These are phyloP conservation scores for Daldinia vernicosa DNA, from an alignment of 495 filamentous ascomycete genomes.

Conservation along the genomic window DNA sequence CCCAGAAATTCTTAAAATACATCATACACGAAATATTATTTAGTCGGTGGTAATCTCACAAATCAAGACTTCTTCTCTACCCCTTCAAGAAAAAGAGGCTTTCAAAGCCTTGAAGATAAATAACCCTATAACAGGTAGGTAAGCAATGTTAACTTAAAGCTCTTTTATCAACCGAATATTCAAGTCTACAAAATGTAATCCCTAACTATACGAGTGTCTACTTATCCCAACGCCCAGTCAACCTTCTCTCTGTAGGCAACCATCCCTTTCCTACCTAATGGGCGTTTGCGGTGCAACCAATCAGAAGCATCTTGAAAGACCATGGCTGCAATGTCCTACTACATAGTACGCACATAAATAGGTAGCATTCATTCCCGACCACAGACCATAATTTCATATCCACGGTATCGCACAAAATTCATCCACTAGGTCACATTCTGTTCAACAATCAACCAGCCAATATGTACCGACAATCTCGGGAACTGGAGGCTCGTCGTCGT, in stretches of 20 bases:
- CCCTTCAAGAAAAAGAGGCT: too few relatives aligned
- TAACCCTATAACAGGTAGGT: too few relatives aligned
- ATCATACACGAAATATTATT: too few relatives aligned
- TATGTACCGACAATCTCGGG: slow-evolving; percentile 10
- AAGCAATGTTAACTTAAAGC: too few relatives aligned
- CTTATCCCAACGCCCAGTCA: neutral
- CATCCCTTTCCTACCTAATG: neutral
- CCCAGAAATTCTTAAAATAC: neutral
- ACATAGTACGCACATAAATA: neutral
- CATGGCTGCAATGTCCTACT: neutral
- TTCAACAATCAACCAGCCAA: neutral
- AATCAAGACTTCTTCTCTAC: too few relatives aligned
- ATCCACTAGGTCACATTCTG: neutral
- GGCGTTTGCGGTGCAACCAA: slow-evolving; percentile 1
- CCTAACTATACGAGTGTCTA: too few relatives aligned
- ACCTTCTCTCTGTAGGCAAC: neutral
- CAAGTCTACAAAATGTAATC: too few relatives aligned
- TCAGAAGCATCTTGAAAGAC: neutral
- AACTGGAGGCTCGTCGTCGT: slow-evolving; percentile 14
- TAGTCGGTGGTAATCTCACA: too few relatives aligned
- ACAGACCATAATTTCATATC: neutral
- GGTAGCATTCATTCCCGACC: neutral
- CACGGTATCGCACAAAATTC: neutral
- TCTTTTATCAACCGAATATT: too few relatives aligned
- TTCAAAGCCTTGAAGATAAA: too few relatives aligned